A percentile compares a stretch with the other conserved stretches of the same genome.
Conservation (phyloP, 306 rosid species). For the Prunus fruticosa region DNA sequence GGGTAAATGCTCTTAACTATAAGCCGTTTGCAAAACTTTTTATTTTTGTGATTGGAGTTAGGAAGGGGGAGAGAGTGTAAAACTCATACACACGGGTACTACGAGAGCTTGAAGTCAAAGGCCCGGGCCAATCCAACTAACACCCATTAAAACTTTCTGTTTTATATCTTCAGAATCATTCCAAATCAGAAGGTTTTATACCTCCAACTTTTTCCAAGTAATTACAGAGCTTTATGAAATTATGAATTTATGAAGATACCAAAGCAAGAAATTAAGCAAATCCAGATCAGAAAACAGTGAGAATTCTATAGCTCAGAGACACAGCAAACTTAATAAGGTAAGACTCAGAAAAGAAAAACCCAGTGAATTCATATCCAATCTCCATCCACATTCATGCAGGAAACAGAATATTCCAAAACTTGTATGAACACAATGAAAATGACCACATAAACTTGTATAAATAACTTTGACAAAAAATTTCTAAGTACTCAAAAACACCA, state of each 20-base stretch:
- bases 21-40: too few species aligned
- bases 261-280: neutral
- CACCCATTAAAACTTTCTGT: neutral
- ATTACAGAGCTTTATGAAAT: neutral
- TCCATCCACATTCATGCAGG: neutral
- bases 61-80: too few species aligned
- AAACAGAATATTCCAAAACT: neutral
- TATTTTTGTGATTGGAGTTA: neutral
- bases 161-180: too few species aligned
- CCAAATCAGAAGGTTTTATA: neutral
- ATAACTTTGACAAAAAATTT: neutral
- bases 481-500: too few species aligned
- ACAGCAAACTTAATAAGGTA: neutral
- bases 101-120: too few species aligned
- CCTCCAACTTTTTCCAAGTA: neutral
- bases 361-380: neutral
- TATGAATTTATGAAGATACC: neutral
- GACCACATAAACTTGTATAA: neutral
- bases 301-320: neutral
- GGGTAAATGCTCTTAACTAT: too few species aligned
- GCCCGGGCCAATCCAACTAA: too few species aligned
- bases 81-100: too few species aligned
- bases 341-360: neutral
- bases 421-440: neutral
- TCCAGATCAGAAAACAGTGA: constrained; percentile 11